Base-by-base conservation (phyloP, 805 yeast species). In the Starmera dryadoides region DNA sequence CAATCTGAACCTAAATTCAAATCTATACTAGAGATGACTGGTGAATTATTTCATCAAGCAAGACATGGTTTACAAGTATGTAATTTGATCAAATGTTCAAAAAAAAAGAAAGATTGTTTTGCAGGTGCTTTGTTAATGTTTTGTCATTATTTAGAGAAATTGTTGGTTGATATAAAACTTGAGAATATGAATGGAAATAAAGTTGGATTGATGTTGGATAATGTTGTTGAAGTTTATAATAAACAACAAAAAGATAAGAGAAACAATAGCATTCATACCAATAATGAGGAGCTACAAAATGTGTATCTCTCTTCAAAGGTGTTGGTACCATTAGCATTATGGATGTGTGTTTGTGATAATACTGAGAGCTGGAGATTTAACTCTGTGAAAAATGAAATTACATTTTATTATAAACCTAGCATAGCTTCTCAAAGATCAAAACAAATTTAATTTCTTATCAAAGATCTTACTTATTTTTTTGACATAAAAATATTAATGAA, bases 41-140 rank as follows among this genome's bases (percentile, higher is more conserved):
- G 41, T 12, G 41, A 50, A n/a, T 21, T 53, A 3, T 59, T 62
- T 40, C 59, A 59, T 30, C 38, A 39, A 1, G 43, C 56, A 2
- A 42, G 63, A 19, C 58, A 53, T 33, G 36, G 37, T 6, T 37
- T 62, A 7, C 48, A 51, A 11, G 37, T 34, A 10, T 18, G 29
- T 4, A 47, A 49, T 6, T 38, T 62, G 3, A 45, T 60, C 1
- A 33, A 41, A 2, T 50, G 51, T 31, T 43, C 60, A 7, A 51
- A 47, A 34, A 44, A 51, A 4, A 38, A 45, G 15, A 47, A 44
- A 17, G 12, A 12, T 10, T 25, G 28, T 12, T 4, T 25, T 25
- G 28, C 28, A 25, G 12, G 28, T 25, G 4, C n/a, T 4, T 12
- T 25, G 12, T 12, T 25, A n/a, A n/a, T 25, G 9, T 25, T 25